Percentiles rank a stretch among this genome's conserved stretches.
Conservation (phyloP, 176 grass and related monocot genomes). For the Dactylis glomerata region DNA sequence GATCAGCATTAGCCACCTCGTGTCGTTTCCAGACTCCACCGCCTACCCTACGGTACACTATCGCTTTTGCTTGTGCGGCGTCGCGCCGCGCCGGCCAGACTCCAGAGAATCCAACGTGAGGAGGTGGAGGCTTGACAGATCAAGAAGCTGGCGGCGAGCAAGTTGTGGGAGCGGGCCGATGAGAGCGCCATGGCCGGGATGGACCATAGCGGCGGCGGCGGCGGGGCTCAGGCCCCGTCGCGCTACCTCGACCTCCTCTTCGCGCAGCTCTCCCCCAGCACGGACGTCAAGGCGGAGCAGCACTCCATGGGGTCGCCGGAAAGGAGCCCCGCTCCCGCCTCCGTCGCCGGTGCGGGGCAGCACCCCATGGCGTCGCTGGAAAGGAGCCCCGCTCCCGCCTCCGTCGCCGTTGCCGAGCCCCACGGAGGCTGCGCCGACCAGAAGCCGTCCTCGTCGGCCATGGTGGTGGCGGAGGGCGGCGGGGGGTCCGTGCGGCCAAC, state of each 20-base stretch:
- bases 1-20: neutral
- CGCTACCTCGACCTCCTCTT: conserved; percentile 74
- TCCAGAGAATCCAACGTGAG: neutral
- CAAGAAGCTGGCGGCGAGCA: conserved; percentile 76
- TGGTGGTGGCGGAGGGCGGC: conserved; percentile 22
- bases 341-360: conserved; percentile 27
- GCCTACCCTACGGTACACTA: neutral
- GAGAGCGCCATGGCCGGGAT: conserved; percentile 53
- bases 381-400: neutral
- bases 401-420: neutral
- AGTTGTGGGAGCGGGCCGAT: conserved; percentile 77
- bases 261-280: conserved; percentile 17
- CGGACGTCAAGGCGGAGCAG: conserved; percentile 57
- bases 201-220: conserved; percentile 29
- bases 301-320: conserved; percentile 32
- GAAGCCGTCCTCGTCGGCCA: conserved; percentile 44
- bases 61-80: conserved; percentile 35
- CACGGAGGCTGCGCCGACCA: conserved; percentile 29
- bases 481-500: conserved; percentile 24
- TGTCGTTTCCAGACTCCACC: neutral
- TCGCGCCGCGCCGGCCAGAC: neutral
- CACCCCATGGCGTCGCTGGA: conserved; percentile 32
- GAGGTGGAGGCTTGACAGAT: conserved; percentile 1
- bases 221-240: conserved; percentile 17
- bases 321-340: neutral